A percentile compares a stretch with the other conserved stretches of the same genome.
These are phyloP conservation scores for Russula compacta DNA, from an alignment of 768 basidiomycete species.

Conservation along the genomic window DNA sequence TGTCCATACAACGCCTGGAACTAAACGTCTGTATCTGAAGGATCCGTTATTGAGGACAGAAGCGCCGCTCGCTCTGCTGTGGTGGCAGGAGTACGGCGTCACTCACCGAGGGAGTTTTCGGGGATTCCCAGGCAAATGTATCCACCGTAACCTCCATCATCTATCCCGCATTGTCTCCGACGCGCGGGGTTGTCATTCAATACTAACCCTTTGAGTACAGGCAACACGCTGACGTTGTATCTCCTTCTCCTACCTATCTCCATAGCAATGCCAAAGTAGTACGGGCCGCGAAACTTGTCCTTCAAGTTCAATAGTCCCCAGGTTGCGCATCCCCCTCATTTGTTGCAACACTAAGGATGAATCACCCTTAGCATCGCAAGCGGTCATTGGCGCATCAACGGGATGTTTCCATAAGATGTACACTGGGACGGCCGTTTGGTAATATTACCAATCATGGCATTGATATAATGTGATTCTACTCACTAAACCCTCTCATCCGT, in stretches of 20 bases:
- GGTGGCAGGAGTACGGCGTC: too few species aligned
- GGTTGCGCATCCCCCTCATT: not conserved
- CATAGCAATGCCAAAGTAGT: not conserved
- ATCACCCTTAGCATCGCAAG: slow-evolving; percentile 21
- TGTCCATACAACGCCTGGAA: not conserved
- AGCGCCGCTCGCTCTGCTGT: not conserved
- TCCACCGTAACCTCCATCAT: not conserved
- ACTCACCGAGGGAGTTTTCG: too few species aligned
- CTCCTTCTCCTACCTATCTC: not conserved
- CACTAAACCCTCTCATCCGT: slow-evolving; percentile 4
- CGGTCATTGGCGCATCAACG: slow-evolving; percentile 18
- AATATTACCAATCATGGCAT: slow-evolving; percentile 20
- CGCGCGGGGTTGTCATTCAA: too few species aligned
- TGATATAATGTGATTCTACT: slow-evolving; percentile 17
- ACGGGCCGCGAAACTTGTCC: not conserved
- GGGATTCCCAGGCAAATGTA: not conserved
- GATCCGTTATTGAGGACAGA: not conserved
- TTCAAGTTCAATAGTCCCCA: not conserved
- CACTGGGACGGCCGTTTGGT: slow-evolving; percentile 10
- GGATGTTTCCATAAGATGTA: slow-evolving; percentile 12
- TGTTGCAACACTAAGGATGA: slow-evolving; percentile 14
- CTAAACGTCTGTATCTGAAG: not conserved
- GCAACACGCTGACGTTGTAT: not conserved
- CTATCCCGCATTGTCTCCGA: not conserved
- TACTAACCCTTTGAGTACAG: not conserved